Percentiles rank a stretch among this genome's conserved stretches.
Conservation (phyloP, 2,329 filamentous ascomycete genomes). For the Phoma sp. region DNA sequence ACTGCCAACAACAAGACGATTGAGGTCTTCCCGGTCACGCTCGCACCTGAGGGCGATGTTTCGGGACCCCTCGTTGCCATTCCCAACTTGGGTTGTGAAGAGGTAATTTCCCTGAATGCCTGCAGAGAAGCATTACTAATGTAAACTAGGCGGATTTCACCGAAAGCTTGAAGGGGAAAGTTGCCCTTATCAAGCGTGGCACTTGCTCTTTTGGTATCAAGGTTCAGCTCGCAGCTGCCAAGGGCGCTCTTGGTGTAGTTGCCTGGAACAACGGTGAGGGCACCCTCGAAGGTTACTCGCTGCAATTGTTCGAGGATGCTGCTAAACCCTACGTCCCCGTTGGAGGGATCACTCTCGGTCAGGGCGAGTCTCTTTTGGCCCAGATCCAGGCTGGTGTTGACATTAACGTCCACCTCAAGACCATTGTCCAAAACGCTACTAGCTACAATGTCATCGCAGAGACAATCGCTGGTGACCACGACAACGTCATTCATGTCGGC, state of each 20-base stretch:
- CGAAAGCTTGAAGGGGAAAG: constrained; percentile 63
- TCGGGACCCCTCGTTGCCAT: constrained; percentile 42
- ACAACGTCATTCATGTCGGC: constrained; percentile 65
- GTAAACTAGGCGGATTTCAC: constrained; percentile 66
- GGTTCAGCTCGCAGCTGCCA: constrained; percentile 64
- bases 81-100: constrained; percentile 45
- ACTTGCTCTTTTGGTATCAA: constrained; percentile 76
- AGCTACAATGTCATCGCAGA: constrained; percentile 66
- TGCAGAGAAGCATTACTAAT: not conserved
- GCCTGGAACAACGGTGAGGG: constrained; percentile 75
- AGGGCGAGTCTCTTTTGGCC: constrained; percentile 64
- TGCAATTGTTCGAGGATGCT: constrained; percentile 62
- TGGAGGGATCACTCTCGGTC: constrained; percentile 69
- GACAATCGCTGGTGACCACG: constrained; percentile 64
- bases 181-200: constrained; percentile 76
- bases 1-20: constrained; percentile 39
- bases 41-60: constrained; percentile 42
- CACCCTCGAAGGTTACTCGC: constrained; percentile 53
- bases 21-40: constrained; percentile 35
- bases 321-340: constrained; percentile 67
- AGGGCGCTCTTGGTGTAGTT: constrained; percentile 71
- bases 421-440: constrained; percentile 32
- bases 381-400: constrained; percentile 56
- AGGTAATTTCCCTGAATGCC: constrained; percentile 23
- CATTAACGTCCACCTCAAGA: constrained; percentile 37